Evolutionary conservation across 345 rosid species (phyloP).

Genomic region (Theobroma cacao): DNA sequence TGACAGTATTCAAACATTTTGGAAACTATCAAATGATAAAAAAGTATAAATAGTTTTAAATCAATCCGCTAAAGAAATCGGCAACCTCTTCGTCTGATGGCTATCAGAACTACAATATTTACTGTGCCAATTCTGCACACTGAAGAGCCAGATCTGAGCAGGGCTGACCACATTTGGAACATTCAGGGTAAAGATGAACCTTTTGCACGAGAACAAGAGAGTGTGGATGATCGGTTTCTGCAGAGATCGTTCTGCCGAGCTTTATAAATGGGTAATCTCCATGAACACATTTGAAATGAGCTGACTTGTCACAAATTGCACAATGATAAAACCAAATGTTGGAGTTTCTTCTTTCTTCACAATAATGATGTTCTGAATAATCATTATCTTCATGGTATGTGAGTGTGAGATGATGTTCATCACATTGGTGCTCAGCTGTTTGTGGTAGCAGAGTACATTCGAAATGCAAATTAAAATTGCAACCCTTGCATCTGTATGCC

Average conservation of each 20-base stretch:
- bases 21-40: not conserved
- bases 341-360: conserved; percentile 19
- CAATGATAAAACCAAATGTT: conserved; percentile 11
- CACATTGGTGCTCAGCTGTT: not conserved
- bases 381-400: not conserved
- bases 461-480: conserved; percentile 5
- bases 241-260: too few species aligned
- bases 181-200: not conserved
- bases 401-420: conserved; percentile 3
- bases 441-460: not conserved
- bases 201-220: not conserved
- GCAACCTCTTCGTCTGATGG: too few species aligned
- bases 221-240: not conserved
- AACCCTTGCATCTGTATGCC: not conserved
- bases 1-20: too few species aligned
- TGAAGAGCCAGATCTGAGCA: not conserved
- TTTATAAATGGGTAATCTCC: too few species aligned
- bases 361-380: not conserved
- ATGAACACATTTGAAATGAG: not conserved
- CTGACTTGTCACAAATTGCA: not conserved
- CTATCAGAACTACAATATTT: too few species aligned
- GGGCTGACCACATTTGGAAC: not conserved
- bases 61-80: too few species aligned
- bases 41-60: too few species aligned
- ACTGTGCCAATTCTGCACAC: not conserved